Evolutionary conservation across 306 rosid genomes (phyloP), one percentile per base, ranked within the genome.

Genomic region (Boehmeria nivea): DNA sequence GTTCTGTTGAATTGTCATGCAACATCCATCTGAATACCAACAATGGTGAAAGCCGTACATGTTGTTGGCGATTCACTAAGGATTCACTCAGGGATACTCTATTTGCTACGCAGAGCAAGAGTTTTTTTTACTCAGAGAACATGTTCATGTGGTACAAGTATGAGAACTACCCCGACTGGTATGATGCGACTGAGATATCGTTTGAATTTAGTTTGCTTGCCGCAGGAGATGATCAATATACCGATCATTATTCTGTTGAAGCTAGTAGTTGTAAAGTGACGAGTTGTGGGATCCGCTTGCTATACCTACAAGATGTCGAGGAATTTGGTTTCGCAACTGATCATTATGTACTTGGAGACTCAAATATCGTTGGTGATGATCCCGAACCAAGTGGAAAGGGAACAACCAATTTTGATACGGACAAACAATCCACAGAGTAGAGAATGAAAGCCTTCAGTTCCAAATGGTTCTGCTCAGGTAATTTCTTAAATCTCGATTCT

Each of bases 301-400:
- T 61, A 20, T 45, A 46, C 28, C 43, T 42, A 3, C 14, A 60
- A 33, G 46, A 56, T 39, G 52, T 14, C 21, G 52, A 47, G 52
- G 52, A 47, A 22, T 22, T 47, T 8, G 23, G 49, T 44, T 16
- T 44, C 20, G 20, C 5, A 18, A 44, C 18, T 16, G 20, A 18
- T 44, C 13, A 6, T n/a, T n/a, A n/a, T n/a, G n/a, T n/a, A n/a
- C n/a, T n/a, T n/a, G n/a, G n/a, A n/a, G n/a, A n/a, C n/a, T n/a
- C n/a, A n/a, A n/a, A n/a, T n/a, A n/a, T n/a, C n/a, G n/a, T n/a
- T n/a, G n/a, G n/a, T n/a, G n/a, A n/a, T n/a, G n/a, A n/a, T n/a
- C n/a, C n/a, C n/a, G n/a, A n/a, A n/a, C n/a, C n/a, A n/a, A n/a
- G n/a, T n/a, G n/a, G n/a, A n/a, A n/a, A n/a, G n/a, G n/a, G n/a